Base-by-base conservation (phyloP, 495 filamentous ascomycete species). In the Penicillium robsamsonii region DNA sequence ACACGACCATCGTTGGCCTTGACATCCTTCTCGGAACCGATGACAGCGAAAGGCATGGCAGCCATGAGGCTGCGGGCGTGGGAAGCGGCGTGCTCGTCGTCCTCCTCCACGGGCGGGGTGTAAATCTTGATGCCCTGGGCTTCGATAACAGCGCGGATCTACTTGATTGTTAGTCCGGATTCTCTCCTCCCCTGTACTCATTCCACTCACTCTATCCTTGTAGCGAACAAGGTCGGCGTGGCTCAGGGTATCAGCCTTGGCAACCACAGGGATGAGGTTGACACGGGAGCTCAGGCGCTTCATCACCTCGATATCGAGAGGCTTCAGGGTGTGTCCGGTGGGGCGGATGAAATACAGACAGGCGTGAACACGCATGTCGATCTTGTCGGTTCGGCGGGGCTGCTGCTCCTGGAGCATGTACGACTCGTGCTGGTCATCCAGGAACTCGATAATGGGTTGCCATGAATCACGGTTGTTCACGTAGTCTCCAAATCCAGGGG, bases 371-470 rank as follows among this genome's bases (percentile, higher is more conserved):
- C 94, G 92, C 73, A 98, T 90, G 70, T 98, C 94, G 65, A 98
- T 97, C 84, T 97, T 98, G 77, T 97, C 94, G 57, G 87, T 86
- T 63, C 94, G 90, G 75, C 91, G 90, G 60, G 94, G 94, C 76
- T 98, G 94, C 78, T 98, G 94, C 84, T 98, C 94, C 82, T 98
- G 94, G 69, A 98, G 82, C 94, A 98, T 98, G 72, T 98, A 98
- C 13, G 94, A 97, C 81, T 98, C 94, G 76, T 98, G 94, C 82
- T 98, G 94, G 77, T 98, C 94, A 75, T 98, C 94, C 65, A 98
- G 78, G 81, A 98, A 98, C 77, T 98, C 94, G 75, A 98, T 97
- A 70, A 98, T 97, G 59, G 94, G 94, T 82, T 96, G 92, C 94
- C 94, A 98, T 41, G 92, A 96, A 76, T 98, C 94, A 60, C 92